Base-by-base conservation (phyloP, 495 filamentous ascomycete species). In the Penicillium riverlandense region DNA sequence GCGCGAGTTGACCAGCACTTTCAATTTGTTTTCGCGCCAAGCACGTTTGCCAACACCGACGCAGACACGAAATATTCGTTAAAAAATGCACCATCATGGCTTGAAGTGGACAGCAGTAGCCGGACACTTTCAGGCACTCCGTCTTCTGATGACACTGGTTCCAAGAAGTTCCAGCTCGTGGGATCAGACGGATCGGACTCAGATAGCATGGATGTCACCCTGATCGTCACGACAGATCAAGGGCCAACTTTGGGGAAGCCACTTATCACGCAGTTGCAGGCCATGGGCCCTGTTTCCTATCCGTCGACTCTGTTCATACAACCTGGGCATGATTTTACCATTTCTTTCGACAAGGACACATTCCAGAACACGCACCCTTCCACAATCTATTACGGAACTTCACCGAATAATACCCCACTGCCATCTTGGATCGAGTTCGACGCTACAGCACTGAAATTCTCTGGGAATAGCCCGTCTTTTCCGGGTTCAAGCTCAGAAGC, bases 341-440 rank as follows among this genome's bases (percentile, higher is more conserved):
- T 79, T 35, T 42, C 59, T 4, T 77, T 79, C 32, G 69, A 71
- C 29, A 40, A 57, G n/a, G 61, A 63, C 3, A 78, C 71, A 7
- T 79, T 79, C 44, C 57, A 59, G 16, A 66, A 71, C 40, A 74
- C 70, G 1, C 59, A 62, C 35, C 55, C 59, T 29, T 64, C 67
- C 8, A 77, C 72, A 29, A 64, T 70, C 16, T 95, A 90, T 61
- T 92, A 95, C 55, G 85, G 88, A 15, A 80, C 84, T 9, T 83
- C 85, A 32, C 67, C 69, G 6, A 81, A 90, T 47, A 86, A 90
- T 53, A 83, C 84, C 7, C 90, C 91, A 29, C 66, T 96, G 33
- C 90, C 90, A 30, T 86, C 89, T 5, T 96, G 89, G 90, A 76
- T 95, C 34, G 67, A 62, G 9, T 96, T 96, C 53, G 80, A 95